A percentile compares a stretch with the other conserved stretches of the same genome.
Conservation (phyloP, 805 yeast species). For the Clavispora carvajalis region DNA sequence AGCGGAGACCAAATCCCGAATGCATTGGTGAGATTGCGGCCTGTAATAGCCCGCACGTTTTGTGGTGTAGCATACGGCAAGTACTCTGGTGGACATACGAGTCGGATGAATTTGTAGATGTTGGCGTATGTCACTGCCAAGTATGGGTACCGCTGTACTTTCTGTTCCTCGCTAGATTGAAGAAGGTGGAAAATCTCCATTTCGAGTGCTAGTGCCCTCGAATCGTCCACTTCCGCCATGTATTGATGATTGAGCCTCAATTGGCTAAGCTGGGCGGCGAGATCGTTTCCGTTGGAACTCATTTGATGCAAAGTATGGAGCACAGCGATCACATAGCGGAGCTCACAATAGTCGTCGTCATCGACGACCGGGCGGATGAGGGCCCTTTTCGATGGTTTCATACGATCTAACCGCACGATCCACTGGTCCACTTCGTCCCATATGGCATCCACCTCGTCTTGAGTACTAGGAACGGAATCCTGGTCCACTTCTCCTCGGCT, state of each 20-base stretch:
- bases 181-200: slow-evolving; percentile 32
- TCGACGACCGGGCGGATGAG: slow-evolving; percentile 37
- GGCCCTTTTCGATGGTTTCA: slow-evolving; percentile 33
- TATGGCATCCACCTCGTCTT: slow-evolving; percentile 12
- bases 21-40: slow-evolving; percentile 60
- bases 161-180: slow-evolving; percentile 49
- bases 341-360: slow-evolving; percentile 48
- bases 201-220: slow-evolving; percentile 15
- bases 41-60: slow-evolving; percentile 43
- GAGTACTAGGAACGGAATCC: slow-evolving; percentile 9
- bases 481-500: slow-evolving; percentile 22
- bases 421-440: slow-evolving; percentile 39
- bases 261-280: slow-evolving; percentile 17
- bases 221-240: slow-evolving; percentile 2
- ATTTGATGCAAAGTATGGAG: slow-evolving; percentile 13
- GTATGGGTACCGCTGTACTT: slow-evolving; percentile 42
- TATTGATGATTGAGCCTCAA: neutral
- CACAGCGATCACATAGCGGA: slow-evolving; percentile 38
- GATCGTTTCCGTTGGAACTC: slow-evolving; percentile 20
- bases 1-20: slow-evolving; percentile 60
- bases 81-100: slow-evolving; percentile 31
- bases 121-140: slow-evolving; percentile 42
- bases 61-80: slow-evolving; percentile 33
- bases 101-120: slow-evolving; percentile 43
- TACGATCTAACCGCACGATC: slow-evolving; percentile 26